These are phyloP conservation scores for Knufia petricola DNA, from an alignment of 2,329 filamentous ascomycete genomes.

Conservation along the genomic window DNA sequence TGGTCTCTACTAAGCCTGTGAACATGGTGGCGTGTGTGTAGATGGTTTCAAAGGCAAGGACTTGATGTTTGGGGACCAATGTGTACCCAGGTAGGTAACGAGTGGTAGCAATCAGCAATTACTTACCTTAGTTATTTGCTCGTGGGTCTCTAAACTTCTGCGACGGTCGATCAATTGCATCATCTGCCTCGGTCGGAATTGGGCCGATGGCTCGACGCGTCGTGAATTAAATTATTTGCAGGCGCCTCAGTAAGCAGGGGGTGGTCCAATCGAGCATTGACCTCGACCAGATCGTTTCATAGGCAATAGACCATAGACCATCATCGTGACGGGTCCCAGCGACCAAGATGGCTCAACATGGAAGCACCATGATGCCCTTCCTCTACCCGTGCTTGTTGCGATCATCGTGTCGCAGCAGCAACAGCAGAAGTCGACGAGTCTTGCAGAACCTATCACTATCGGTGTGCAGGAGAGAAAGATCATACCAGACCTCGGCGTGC, in stretches of 20 bases:
- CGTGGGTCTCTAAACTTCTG: not conserved
- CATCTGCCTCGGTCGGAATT: not conserved
- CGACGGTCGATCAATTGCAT: not conserved
- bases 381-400: constrained; percentile 27
- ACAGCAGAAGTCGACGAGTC: not conserved
- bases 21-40: constrained; percentile 55
- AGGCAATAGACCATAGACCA: too few species aligned
- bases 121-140: too few species aligned
- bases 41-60: too few species aligned
- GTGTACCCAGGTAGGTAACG: too few species aligned
- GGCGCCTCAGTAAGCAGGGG: too few species aligned
- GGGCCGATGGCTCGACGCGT: not conserved
- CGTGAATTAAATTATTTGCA: not conserved
- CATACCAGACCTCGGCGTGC: constrained; percentile 6
- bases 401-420: not conserved
- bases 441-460: constrained; percentile 17
- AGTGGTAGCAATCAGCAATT: too few species aligned
- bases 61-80: too few species aligned
- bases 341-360: not conserved
- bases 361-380: constrained; percentile 26
- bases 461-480: not conserved
- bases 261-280: too few species aligned
- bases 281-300: too few species aligned
- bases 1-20: constrained; percentile 84
- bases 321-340: not conserved